These are phyloP conservation scores for Glaciozyma antarctica DNA, from an alignment of 768 basidiomycete genomes.

Conservation along the genomic window DNA sequence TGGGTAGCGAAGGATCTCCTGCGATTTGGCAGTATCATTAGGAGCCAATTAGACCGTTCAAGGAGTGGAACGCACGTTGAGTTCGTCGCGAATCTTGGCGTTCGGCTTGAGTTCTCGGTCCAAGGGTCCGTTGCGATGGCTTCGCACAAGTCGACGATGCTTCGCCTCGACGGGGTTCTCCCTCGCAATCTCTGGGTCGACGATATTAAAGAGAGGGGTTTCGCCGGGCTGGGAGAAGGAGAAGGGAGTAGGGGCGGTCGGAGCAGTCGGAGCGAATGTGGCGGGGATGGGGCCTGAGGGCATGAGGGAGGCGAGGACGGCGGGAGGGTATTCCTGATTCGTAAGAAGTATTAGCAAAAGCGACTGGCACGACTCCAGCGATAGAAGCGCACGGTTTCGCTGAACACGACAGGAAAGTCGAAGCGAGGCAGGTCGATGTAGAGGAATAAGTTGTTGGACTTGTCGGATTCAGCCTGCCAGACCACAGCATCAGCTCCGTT, in stretches of 20 bases:
- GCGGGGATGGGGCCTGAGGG: slow-evolving; percentile 35
- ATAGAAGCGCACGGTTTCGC: slow-evolving; percentile 59
- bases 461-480: slow-evolving; percentile 70
- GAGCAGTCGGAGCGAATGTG: not conserved
- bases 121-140: slow-evolving; percentile 87
- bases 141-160: slow-evolving; percentile 83
- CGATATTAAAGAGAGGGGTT: slow-evolving; percentile 65
- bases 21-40: not conserved
- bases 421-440: slow-evolving; percentile 94
- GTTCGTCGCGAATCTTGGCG: slow-evolving; percentile 84
- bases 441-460: slow-evolving; percentile 86
- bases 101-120: slow-evolving; percentile 95
- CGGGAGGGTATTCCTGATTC: slow-evolving; percentile 31
- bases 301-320: slow-evolving; percentile 27
- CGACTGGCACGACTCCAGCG: not conserved
- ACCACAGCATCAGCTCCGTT: not conserved
- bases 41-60: not conserved
- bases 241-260: slow-evolving; percentile 58
- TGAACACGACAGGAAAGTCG: slow-evolving; percentile 93
- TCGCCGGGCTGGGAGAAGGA: slow-evolving; percentile 50
- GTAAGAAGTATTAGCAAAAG: not conserved
- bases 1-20: slow-evolving; percentile 85
- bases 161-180: slow-evolving; percentile 98
- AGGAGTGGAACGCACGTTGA: slow-evolving; percentile 56
- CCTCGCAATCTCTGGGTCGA: slow-evolving; percentile 79